Conservation (phyloP, 805 yeast species). For the Wickerhamomyces silvicola region DNA sequence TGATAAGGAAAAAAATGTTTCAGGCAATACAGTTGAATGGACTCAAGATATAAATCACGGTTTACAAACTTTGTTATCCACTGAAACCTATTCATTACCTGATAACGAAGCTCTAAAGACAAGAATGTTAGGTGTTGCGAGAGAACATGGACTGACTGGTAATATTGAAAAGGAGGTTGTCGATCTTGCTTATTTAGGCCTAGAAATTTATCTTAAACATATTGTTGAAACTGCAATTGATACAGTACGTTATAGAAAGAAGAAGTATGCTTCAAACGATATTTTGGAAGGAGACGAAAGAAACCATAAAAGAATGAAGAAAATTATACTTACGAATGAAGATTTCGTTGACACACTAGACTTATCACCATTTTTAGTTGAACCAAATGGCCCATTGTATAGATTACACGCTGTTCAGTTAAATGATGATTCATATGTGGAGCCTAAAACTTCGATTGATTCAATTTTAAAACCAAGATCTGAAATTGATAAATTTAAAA, state of each 20-base stretch:
- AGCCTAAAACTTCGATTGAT: conserved; percentile 18
- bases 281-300: not conserved
- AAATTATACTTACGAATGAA: conserved; percentile 50
- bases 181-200: conserved; percentile 73
- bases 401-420: conserved; percentile 43
- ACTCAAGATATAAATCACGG: conserved; percentile 89
- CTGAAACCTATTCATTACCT: conserved; percentile 77
- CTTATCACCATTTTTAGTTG: conserved; percentile 60
- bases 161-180: conserved; percentile 69
- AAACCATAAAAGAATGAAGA: conserved; percentile 13
- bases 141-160: conserved; percentile 87
- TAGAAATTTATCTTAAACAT: conserved; percentile 73
- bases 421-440: conserved; percentile 41
- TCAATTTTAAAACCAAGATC: conserved; percentile 11
- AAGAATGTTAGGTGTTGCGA: conserved; percentile 71
- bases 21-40: conserved; percentile 63
- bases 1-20: conserved; percentile 22
- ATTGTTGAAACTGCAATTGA: conserved; percentile 72
- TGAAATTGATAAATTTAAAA: conserved; percentile 1
- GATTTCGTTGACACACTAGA: conserved; percentile 61
- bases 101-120: conserved; percentile 63
- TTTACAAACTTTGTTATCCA: conserved; percentile 70
- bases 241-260: conserved; percentile 54
- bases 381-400: conserved; percentile 56
- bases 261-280: conserved; percentile 32